A percentile compares a stretch with the other conserved stretches of the same genome.
Evolutionary conservation across 257 asterid species (phyloP).

Genomic region (Penstemon eatonii): DNA sequence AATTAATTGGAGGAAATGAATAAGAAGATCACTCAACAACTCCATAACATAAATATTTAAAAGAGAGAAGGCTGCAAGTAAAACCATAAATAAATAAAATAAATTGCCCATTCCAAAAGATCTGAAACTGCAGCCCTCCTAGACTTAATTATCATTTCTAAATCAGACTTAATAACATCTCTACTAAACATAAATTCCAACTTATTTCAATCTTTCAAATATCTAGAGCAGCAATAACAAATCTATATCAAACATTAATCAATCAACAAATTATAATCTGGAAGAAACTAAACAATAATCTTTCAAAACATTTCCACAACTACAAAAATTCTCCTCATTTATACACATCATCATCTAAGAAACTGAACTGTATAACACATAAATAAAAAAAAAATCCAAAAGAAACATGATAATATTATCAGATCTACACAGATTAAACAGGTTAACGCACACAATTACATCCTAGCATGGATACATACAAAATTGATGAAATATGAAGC

Average conservation of each 20-base stretch:
- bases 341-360: background rate
- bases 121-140: background rate
- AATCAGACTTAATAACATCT: background rate
- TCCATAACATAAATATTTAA: background rate
- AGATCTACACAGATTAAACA: slow-evolving; percentile 29
- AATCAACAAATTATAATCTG: background rate
- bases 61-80: background rate
- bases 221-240: background rate
- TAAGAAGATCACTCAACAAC: background rate
- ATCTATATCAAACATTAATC: background rate
- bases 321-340: background rate
- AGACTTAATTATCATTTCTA: background rate
- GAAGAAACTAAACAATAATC: background rate
- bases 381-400: background rate
- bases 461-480: background rate
- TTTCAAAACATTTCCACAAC: background rate
- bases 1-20: background rate
- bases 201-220: background rate
- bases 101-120: background rate
- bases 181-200: background rate
- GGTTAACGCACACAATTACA: slow-evolving; percentile 27
- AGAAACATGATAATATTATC: slow-evolving; percentile 6
- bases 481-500: slow-evolving; percentile 9
- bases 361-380: no score
- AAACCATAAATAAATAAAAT: background rate